These are phyloP conservation scores for Irpex lacteus DNA, from an alignment of 1,284 basidiomycete genomes.

Conservation along the genomic window DNA sequence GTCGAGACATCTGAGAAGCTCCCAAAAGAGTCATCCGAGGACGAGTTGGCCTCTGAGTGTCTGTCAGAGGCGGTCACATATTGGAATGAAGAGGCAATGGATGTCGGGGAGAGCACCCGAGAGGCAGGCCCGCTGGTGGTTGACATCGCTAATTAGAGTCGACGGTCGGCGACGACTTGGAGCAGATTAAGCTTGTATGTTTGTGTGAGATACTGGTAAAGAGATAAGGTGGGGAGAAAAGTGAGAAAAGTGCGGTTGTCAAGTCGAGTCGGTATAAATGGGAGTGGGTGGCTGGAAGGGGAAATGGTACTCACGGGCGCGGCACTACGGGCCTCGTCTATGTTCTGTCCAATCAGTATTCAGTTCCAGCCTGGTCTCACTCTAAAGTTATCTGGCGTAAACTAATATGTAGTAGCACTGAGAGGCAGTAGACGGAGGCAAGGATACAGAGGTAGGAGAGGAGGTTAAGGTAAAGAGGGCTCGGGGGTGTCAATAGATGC, in stretches of 20 bases:
- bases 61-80: slow-evolving; percentile 21
- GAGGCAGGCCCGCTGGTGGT: slow-evolving; percentile 6
- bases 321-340: background rate
- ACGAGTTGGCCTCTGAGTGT: slow-evolving; percentile 13
- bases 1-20: slow-evolving; percentile 24
- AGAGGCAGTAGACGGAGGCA: background rate
- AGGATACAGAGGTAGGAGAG: background rate
- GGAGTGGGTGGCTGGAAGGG: slow-evolving; percentile 9
- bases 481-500: background rate
- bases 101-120: slow-evolving; percentile 25
- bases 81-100: slow-evolving; percentile 26
- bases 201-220: background rate
- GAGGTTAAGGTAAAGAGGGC: background rate
- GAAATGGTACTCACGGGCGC: background rate
- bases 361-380: slow-evolving; percentile 8
- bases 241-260: slow-evolving; percentile 12
- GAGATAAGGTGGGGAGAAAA: slow-evolving; percentile 6
- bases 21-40: slow-evolving; percentile 24
- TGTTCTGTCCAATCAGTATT: background rate
- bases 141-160: background rate
- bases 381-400: background rate
- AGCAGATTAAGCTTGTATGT: background rate
- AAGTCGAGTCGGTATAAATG: background rate
- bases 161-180: background rate
- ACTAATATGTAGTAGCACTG: background rate